phyloP scores from a whole-genome alignment of 352 stramenopile species.

The Thalassiosira mediterranea region DNA sequence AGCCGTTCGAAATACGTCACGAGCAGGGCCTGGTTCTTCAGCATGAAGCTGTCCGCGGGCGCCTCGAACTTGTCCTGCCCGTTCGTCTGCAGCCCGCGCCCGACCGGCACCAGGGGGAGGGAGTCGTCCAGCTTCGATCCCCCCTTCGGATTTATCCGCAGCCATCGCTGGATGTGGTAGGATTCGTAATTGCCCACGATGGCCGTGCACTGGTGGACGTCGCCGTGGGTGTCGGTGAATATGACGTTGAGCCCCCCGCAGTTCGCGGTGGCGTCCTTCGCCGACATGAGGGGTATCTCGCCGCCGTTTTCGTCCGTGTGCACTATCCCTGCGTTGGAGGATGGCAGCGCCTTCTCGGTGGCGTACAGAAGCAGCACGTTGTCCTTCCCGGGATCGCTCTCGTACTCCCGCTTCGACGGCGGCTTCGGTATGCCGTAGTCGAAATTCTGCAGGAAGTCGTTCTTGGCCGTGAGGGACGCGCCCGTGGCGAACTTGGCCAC shows the following conservation, averaged over 20 bases:
- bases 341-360: conserved; percentile 27
- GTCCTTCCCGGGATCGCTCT: conserved; percentile 60
- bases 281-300: conserved; percentile 19
- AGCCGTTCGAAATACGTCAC: conserved; percentile 48
- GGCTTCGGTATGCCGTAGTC: conserved; percentile 57
- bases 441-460: conserved; percentile 51
- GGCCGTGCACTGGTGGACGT: conserved; percentile 55
- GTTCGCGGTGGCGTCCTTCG: conserved; percentile 54
- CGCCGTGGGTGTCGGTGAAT: conserved; percentile 36
- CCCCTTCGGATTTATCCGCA: conserved; percentile 37
- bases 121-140: neutral
- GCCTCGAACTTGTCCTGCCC: conserved; percentile 43
- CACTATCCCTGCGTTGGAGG: conserved; percentile 1
- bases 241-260: conserved; percentile 65
- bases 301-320: conserved; percentile 3
- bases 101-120: conserved; percentile 28
- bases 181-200: conserved; percentile 74
- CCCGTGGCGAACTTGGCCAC: conserved; percentile 34
- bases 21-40: conserved; percentile 40
- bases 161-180: conserved; percentile 70
- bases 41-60: conserved; percentile 18
- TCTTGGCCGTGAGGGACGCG: conserved; percentile 28
- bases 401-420: conserved; percentile 42
- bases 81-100: conserved; percentile 46
- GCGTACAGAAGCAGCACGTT: conserved; percentile 68